Evolutionary conservation across 2,329 filamentous ascomycete genomes (phyloP).

Genomic region (Aspergillus sp.): DNA sequence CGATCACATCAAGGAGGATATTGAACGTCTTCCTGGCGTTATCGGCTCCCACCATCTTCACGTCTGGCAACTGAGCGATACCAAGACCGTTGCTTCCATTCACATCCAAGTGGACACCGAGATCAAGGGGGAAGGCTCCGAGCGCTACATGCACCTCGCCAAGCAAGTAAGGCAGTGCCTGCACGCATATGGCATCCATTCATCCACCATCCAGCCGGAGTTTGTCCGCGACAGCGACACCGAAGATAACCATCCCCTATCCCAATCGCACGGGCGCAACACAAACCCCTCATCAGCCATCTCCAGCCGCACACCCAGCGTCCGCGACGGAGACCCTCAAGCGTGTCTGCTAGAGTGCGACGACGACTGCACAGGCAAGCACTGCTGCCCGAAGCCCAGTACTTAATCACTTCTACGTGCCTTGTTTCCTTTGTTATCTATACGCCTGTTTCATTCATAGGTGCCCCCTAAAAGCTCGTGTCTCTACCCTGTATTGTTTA

Average conservation of each 20-base stretch:
- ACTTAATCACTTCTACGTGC: slow-evolving; percentile 17
- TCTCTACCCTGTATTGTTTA: slow-evolving; percentile 1
- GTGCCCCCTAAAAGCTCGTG: slow-evolving; percentile 9
- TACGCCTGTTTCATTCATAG: not conserved
- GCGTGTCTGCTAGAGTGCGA: slow-evolving; percentile 54
- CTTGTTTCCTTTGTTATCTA: slow-evolving; percentile 2
- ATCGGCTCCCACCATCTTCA: slow-evolving; percentile 93
- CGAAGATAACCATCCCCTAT: slow-evolving; percentile 34
- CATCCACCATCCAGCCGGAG: slow-evolving; percentile 95
- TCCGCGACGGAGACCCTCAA: slow-evolving; percentile 42
- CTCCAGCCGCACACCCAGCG: slow-evolving; percentile 42
- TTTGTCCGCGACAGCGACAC: slow-evolving; percentile 53
- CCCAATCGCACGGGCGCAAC: slow-evolving; percentile 26
- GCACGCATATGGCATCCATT: slow-evolving; percentile 95
- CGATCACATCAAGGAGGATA: slow-evolving; percentile 90
- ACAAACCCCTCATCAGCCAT: slow-evolving; percentile 14
- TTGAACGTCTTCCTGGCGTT: slow-evolving; percentile 81
- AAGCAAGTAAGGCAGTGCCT: slow-evolving; percentile 82
- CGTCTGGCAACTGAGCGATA: slow-evolving; percentile 96
- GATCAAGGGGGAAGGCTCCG: slow-evolving; percentile 76
- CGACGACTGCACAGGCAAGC: slow-evolving; percentile 48
- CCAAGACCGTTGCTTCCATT: slow-evolving; percentile 89
- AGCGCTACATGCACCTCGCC: slow-evolving; percentile 88
- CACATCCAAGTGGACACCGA: slow-evolving; percentile 92
- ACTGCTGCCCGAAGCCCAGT: slow-evolving; percentile 47